These are phyloP conservation scores for Galium porrigens DNA, from an alignment of 305 asterid genomes.

Conservation along the genomic window DNA sequence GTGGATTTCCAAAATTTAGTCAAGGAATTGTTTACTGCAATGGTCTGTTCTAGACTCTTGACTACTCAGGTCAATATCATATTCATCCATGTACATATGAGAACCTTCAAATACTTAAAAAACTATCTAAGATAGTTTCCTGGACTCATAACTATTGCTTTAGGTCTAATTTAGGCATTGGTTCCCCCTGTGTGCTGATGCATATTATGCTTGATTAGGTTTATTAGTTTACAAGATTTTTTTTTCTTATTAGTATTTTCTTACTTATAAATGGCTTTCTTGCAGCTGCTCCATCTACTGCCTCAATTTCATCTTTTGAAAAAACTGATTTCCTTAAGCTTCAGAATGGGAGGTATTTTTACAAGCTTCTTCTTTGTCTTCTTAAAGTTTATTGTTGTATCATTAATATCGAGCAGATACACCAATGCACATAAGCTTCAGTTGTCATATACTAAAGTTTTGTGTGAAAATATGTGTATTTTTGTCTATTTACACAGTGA, in stretches of 20 bases:
- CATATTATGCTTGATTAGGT: background rate
- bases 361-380: background rate
- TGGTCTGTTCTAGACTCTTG: slow-evolving; percentile 94
- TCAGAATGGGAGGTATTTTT: slow-evolving; percentile 85
- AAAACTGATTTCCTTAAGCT: slow-evolving; percentile 74
- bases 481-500: slow-evolving; percentile 38
- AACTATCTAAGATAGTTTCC: background rate
- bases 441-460: background rate
- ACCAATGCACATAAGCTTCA: background rate
- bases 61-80: slow-evolving; percentile 63
- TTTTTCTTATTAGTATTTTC: background rate
- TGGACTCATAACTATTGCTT: background rate
- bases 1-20: slow-evolving; percentile 49
- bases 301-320: slow-evolving; percentile 41
- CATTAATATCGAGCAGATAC: background rate
- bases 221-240: background rate
- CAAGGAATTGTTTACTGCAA: slow-evolving; percentile 72
- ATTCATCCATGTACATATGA: slow-evolving; percentile 26
- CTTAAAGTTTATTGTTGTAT: background rate
- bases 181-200: slow-evolving; percentile 1
- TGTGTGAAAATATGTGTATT: background rate
- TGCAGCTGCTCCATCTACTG: slow-evolving; percentile 61
- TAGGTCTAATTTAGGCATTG: background rate
- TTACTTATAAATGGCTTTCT: slow-evolving; percentile 23
- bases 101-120: slow-evolving; percentile 23